These are phyloP conservation scores for Volvariella surrecta DNA, from an alignment of 1,284 basidiomycete species.

Conservation along the genomic window DNA sequence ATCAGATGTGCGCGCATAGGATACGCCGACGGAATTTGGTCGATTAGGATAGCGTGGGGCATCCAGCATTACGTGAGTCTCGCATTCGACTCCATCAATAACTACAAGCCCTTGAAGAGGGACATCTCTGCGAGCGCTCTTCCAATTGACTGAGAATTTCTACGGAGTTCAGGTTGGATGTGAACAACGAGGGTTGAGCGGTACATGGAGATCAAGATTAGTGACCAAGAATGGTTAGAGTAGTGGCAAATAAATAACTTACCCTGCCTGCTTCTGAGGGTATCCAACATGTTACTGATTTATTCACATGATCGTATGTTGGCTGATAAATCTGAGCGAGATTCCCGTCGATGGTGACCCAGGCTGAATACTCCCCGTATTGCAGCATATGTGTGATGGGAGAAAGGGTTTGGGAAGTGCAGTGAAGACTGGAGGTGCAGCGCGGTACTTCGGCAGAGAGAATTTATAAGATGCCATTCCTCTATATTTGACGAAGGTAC, in stretches of 20 bases:
- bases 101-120: constrained; percentile 15
- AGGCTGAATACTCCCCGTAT: constrained; percentile 14
- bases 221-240: too few relatives aligned
- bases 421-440: too few relatives aligned
- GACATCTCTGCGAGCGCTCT: constrained; percentile 14
- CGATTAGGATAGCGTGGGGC: constrained; percentile 14
- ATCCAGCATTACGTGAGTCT: constrained; percentile 20
- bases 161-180: constrained; percentile 6
- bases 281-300: constrained; percentile 20
- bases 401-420: neutral
- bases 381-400: constrained; percentile 11
- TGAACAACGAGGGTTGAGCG: neutral
- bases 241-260: neutral
- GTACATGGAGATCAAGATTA: too few relatives aligned
- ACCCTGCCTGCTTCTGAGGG: constrained; percentile 20
- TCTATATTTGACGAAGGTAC: too few relatives aligned
- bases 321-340: constrained; percentile 11
- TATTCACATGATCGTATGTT: constrained; percentile 5
- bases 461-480: too few relatives aligned
- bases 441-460: too few relatives aligned
- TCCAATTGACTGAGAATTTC: constrained; percentile 22
- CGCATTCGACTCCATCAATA: constrained; percentile 19
- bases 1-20: constrained; percentile 17
- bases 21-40: constrained; percentile 15
- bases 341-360: constrained; percentile 16